Evolutionary conservation across 106 monocot genomes (phyloP), one percentile per base, ranked within the genome.

Genomic region (Dactylorhiza incarnata): DNA sequence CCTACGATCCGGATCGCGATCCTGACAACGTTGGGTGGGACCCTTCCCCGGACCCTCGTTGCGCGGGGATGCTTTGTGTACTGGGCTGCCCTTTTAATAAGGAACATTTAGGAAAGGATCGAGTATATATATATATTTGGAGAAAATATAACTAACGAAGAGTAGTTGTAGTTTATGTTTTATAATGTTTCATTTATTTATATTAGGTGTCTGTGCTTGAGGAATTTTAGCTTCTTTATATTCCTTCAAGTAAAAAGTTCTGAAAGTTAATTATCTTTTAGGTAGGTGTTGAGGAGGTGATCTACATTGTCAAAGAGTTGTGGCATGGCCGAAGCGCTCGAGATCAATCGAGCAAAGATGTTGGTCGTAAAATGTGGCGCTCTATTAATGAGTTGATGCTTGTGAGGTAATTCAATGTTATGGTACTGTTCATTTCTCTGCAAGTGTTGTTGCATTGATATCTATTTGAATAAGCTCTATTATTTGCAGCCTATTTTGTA

Each of bases 321-420:
- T 97, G 97, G 97, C 97, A 82, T 77, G 97, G 97, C 49, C 74
- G 91, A 76, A 97, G 94, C 81, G 91, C 97, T 49, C 91, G 91
- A 94, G 97, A 94, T 78, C 84, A 87, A 79, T 83, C 83, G 72
- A 62, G 69, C 78, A 84, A 83, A 81, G 80, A 80, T 55, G 81
- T 88, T 69, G 97, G 97, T 44, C 87, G 94, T 3, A 91, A 88
- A 83, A 97, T 97, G 94, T 97, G 94, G 94, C 81, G 94, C 78
- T 94, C 97, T 75, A 83, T 94, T 54, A 97, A 94, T 79, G 91
- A 94, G 70, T 71, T 97, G 84, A 94, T 87, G 89, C 82, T 97
- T 69, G 87, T 97, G 68, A 91, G 97, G 97, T 97, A 82, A 58
- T 48, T 43, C 67, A 24, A 19, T 8, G 58, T 43, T 73, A 23